A percentile compares a stretch with the other conserved stretches of the same genome.
phyloP scores from a whole-genome alignment of 2,329 filamentous ascomycete species.

The Tolypocladium endophyticum region DNA sequence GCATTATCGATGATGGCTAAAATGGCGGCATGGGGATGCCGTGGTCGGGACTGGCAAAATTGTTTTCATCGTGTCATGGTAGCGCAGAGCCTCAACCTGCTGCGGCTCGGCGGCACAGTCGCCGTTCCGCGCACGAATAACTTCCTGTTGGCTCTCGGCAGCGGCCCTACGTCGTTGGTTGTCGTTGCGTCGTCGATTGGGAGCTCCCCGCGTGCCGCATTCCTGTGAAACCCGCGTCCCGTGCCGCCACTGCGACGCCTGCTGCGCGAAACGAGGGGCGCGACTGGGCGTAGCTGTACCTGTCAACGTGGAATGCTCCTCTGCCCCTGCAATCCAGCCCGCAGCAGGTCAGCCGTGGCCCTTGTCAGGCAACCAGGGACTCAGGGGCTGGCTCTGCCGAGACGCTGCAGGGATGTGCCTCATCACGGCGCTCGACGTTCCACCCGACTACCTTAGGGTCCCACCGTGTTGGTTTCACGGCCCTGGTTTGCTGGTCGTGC shows the following conservation, averaged over 20 bases:
- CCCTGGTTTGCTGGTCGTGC: neutral
- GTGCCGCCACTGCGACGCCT: neutral
- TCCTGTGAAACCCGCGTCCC: neutral
- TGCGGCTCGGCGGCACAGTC: neutral
- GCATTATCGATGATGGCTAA: neutral
- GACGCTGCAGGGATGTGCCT: constrained; percentile 2
- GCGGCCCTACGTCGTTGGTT: neutral
- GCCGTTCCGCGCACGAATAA: too few species aligned
- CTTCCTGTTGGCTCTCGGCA: too few species aligned
- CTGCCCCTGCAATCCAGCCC: neutral
- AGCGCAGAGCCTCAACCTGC: neutral
- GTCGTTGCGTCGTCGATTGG: neutral
- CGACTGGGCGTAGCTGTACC: neutral
- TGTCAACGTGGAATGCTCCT: neutral
- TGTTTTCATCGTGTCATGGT: neutral
- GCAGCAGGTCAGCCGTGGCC: neutral
- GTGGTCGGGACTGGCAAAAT: neutral
- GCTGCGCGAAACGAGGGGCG: neutral
- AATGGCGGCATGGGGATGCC: neutral
- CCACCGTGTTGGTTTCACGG: constrained; percentile 4
- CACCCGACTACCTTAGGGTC: neutral
- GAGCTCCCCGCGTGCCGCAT: neutral
- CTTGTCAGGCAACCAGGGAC: neutral
- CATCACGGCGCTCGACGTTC: neutral
- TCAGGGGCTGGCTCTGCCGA: neutral